Base-by-base conservation (phyloP, 208 protist species). In the Acanthamoeba castellanii region DNA sequence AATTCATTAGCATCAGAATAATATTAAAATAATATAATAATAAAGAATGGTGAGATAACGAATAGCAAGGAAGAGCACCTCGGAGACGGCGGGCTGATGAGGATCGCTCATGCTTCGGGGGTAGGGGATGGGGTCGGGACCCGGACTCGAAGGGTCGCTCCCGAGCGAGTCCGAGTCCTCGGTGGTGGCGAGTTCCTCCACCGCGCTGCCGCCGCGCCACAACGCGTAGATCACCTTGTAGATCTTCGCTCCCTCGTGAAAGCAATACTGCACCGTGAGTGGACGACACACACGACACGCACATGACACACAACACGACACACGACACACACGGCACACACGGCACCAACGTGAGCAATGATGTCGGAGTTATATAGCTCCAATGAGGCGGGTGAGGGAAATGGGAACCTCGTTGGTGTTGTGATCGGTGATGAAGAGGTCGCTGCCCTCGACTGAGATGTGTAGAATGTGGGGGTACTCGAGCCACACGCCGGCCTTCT, bases 401-500 rank as follows among this genome's bases (percentile, higher is more conserved):
- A 11, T 55, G 9, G 34, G 37, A 37, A 87, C 78, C 78, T 87
- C 78, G 50, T 64, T 61, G 47, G 78, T 22, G 50, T 87, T 87
- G 47, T 32, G n/a, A 20, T 87, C 78, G 78, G 78, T 87, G 27
- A 87, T 87, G n/a, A 64, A 37, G 13, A 87, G 50, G 37, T 87
- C 78, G 45, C 47, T 37, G 42, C 78, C 78, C 14, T 57, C 30
- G 78, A 42, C 78, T 20, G 78, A 64, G 22, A 87, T 42, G 32
- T 87, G 42, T 6, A 87, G 22, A 25, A 87, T 87, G 9, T 87
- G 78, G 13, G 42, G n/a, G n/a, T 87, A 87, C 13, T 25, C 47
- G 16, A 87, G 78, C 78, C 78, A 87, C 78, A 87, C 78, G 50
- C 78, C 78, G 42, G 47, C 78, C 78, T 87, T 87, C 14, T 50